Evolutionary conservation across 495 filamentous ascomycete genomes (phyloP), one percentile per base, ranked within the genome.

Genomic region (Haplographium delicatum): DNA sequence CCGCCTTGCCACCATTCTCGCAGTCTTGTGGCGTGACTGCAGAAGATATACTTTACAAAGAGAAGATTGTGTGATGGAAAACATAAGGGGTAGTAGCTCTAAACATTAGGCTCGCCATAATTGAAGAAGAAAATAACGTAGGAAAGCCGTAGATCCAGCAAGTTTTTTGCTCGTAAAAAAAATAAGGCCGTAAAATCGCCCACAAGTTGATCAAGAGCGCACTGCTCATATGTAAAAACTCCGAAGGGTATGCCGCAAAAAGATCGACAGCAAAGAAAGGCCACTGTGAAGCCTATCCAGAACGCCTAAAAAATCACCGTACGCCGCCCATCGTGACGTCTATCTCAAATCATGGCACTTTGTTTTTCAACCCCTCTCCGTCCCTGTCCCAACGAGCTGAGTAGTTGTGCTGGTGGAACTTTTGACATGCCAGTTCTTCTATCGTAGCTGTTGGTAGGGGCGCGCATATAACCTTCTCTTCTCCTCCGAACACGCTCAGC

Each of bases 381-480:
- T 23, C 54, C 50, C 52, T 61, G 58, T 19, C 54, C 54, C 25
- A 61, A 20, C 2, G 59, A 58, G 28, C 45, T 39, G 35, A 62
- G 54, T 24, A 62, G 55, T 24, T 62, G 59, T 19, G 47, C 45
- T 0, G 59, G 59, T n/a, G 59, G 59, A 4, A 62, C 34, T 37
- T 52, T 40, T 25, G 59, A 58, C 47, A 53, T 55, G n/a, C 51
- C 48, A 85, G 83, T 37, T 28, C 40, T 45, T 25, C 50, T 23
- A 59, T 91, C 86, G 55, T 79, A 80, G 64, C 81, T 84, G 10
- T 71, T 72, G 19, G 87, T 87, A 5, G 88, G 87, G 3, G 88
- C 88, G 3, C 84, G 86, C 41, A 85, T 70, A 59, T 97, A 97
- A 33, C 93, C 94, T 64, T 96, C 88, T 28, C 83, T 78, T 67